Base-by-base conservation (phyloP, 179 eudicot species). In the Gypsophila paniculata region DNA sequence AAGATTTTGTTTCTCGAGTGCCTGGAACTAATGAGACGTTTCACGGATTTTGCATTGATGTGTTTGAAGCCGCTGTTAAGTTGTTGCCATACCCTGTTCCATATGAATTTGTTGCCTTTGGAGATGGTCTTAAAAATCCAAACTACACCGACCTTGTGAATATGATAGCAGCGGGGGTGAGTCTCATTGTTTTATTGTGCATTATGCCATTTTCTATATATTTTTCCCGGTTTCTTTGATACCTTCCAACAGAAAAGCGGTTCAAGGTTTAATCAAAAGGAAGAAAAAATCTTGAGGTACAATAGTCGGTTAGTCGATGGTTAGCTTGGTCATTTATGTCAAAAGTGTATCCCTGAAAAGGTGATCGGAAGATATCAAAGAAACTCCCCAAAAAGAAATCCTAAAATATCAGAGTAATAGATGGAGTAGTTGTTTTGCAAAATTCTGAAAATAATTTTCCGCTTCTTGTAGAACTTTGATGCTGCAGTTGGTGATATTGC, bases 401-500 rank as follows among this genome's bases (percentile, higher is more conserved):
- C n/a, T n/a, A n/a, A n/a, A n/a, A n/a, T n/a, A n/a, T 12, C 13
- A 58, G 12, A 29, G n/a, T 25, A 19, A 38, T 2, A 14, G 25
- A 65, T 29, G 54, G 49, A 44, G 69, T 65, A 23, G n/a, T 61
- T 53, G 68, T 34, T 53, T 22, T 52, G 39, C 22, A 36, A 0
- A 8, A 63, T 53, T 75, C 48, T 57, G 44, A 75, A 19, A n/a
- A 51, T 51, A 13, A 49, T 42, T n/a, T 29, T 39, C 44, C 63
- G 14, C 14, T 71, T 52, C 10, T 61, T 75, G 60, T 81, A 94
- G 97, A 77, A 75, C 36, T 87, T 86, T 68, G 97, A 91, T 78
- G 97, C 85, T 65, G 99, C 83, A 36, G 82, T 94, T 49, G 99
- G 99, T 67, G 99, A 94, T 80, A 88, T 94, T 73, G 93, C 97